A percentile compares a stretch with the other conserved stretches of the same genome.
Evolutionary conservation across 768 basidiomycete species (phyloP).

Genomic region (Hortiboletus campestris): DNA sequence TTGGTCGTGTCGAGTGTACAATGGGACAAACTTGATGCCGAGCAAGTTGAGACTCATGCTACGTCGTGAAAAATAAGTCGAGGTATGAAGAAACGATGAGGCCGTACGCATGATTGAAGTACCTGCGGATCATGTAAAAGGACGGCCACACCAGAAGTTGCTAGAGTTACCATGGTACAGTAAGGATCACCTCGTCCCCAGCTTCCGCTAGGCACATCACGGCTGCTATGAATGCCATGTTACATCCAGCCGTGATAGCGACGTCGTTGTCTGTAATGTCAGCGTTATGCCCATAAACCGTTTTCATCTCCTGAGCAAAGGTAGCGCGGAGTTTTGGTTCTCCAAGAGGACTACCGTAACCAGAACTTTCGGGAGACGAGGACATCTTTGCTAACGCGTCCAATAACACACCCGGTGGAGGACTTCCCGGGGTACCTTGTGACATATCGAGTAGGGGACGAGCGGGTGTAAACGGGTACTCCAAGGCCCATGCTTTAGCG

Average conservation of each 20-base stretch:
- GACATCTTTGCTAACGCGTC: conserved; percentile 46
- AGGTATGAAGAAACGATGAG: neutral
- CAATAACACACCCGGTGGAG: conserved; percentile 55
- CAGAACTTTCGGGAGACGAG: conserved; percentile 42
- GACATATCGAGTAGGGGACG: conserved; percentile 68
- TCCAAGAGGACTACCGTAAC: conserved; percentile 62
- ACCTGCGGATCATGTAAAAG: conserved; percentile 37
- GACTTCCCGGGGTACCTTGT: conserved; percentile 70
- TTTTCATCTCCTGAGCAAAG: conserved; percentile 59
- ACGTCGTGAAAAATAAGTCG: neutral
- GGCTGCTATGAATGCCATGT: conserved; percentile 64
- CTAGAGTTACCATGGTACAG: conserved; percentile 58
- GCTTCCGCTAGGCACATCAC: conserved; percentile 65
- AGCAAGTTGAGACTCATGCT: conserved; percentile 71
- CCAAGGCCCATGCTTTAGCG: conserved; percentile 54
- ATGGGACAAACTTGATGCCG: conserved; percentile 54
- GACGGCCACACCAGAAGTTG: neutral
- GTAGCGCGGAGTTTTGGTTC: conserved; percentile 50
- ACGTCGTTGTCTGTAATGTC: conserved; percentile 57
- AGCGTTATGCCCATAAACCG: conserved; percentile 48
- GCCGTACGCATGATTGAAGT: conserved; percentile 61
- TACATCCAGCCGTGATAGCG: conserved; percentile 70
- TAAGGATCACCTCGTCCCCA: conserved; percentile 71
- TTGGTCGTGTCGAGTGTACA: conserved; percentile 48
- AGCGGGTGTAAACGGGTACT: conserved; percentile 40